Conservation (phyloP, 495 filamentous ascomycete species). For the Eremomyces bilateralis region DNA sequence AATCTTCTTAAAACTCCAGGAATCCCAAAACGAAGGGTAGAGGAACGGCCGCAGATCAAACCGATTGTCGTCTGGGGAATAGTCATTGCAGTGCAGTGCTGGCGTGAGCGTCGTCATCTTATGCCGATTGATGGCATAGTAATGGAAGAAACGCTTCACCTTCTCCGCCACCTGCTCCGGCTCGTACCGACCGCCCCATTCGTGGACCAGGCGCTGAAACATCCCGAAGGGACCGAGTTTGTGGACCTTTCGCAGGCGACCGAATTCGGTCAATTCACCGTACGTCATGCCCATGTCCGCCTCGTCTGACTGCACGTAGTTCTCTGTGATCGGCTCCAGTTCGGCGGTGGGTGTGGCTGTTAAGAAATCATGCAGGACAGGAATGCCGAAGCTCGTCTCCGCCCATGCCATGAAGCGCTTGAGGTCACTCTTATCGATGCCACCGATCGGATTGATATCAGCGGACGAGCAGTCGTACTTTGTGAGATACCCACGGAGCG, state of each 20-base stretch:
- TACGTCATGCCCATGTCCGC: slow-evolving; percentile 29
- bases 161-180: slow-evolving; percentile 41
- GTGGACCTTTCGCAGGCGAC: slow-evolving; percentile 42
- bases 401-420: slow-evolving; percentile 60
- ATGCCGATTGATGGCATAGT: slow-evolving; percentile 28
- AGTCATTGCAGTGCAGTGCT: slow-evolving; percentile 9
- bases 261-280: slow-evolving; percentile 31
- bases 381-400: slow-evolving; percentile 36
- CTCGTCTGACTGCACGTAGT: slow-evolving; percentile 49
- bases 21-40: slow-evolving; percentile 26
- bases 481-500: slow-evolving; percentile 44
- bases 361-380: slow-evolving; percentile 53
- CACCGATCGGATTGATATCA: slow-evolving; percentile 22
- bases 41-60: slow-evolving; percentile 47
- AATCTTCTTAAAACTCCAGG: slow-evolving; percentile 31
- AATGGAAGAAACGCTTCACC: slow-evolving; percentile 41
- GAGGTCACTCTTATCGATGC: slow-evolving; percentile 35
- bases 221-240: slow-evolving; percentile 55
- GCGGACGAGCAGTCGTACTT: slow-evolving; percentile 41
- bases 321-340: slow-evolving; percentile 50
- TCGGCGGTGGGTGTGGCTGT: slow-evolving; percentile 50
- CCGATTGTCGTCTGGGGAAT: slow-evolving; percentile 42
- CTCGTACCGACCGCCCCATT: too few species aligned
- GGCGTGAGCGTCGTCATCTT: slow-evolving; percentile 24
- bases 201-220: slow-evolving; percentile 46